Percentiles rank a stretch among this genome's conserved stretches.
These are phyloP conservation scores for Circinella umbellata DNA, from an alignment of 371 early-diverging fungal genomes.

Conservation along the genomic window DNA sequence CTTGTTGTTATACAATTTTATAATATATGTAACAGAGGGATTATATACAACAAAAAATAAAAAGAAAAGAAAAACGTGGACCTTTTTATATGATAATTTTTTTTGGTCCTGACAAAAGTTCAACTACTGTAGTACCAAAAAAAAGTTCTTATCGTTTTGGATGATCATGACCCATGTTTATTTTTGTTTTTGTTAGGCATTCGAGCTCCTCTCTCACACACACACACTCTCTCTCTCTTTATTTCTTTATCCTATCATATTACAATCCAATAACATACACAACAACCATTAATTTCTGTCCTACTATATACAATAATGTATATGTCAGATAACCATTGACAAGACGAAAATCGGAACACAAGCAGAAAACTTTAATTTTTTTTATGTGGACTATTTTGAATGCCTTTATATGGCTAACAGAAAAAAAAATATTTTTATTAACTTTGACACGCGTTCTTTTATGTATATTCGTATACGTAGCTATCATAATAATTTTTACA, in stretches of 20 bases:
- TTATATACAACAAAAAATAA: neutral
- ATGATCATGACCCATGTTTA: too few species aligned
- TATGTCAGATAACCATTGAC: neutral
- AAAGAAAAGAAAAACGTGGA: neutral
- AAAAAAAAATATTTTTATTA: neutral
- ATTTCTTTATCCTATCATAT: constrained; percentile 9
- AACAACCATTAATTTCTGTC: neutral
- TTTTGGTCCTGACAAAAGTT: neutral
- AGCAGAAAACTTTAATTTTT: constrained; percentile 1
- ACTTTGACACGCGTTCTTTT: too few species aligned
- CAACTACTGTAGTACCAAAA: too few species aligned
- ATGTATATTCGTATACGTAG: too few species aligned
- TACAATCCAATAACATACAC: neutral
- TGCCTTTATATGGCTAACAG: constrained; percentile 6
- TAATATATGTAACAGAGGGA: neutral
- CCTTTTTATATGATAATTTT: too few species aligned
- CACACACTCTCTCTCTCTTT: too few species aligned
- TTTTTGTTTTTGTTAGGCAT: too few species aligned
- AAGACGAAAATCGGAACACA: constrained; percentile 7
- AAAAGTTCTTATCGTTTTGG: too few species aligned
- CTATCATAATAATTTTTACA: too few species aligned
- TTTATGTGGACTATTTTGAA: constrained; percentile 12
- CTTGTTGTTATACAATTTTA: too few species aligned
- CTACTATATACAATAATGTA: constrained; percentile 4
- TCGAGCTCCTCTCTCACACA: too few species aligned